Percentiles rank a stretch among this genome's conserved stretches.
phyloP scores from a whole-genome alignment of 2,329 filamentous ascomycete species.

The Trichoderma afroharzianum region DNA sequence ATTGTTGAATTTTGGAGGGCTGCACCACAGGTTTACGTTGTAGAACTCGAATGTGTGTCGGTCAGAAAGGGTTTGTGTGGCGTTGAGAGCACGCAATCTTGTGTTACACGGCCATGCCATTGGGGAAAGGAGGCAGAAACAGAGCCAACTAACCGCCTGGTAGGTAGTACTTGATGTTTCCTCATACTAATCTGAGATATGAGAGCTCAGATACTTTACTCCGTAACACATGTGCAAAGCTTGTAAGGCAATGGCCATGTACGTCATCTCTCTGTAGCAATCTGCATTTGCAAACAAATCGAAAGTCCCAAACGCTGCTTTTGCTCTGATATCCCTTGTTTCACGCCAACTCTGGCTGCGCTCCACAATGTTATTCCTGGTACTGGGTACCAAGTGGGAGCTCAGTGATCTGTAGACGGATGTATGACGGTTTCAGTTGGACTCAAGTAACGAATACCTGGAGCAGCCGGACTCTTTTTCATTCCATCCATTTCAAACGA shows the following conservation, averaged over 20 bases:
- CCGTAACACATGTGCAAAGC: background rate
- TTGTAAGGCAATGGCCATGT: background rate
- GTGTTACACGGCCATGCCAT: background rate
- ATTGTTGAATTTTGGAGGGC: background rate
- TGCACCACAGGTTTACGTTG: background rate
- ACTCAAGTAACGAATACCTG: background rate
- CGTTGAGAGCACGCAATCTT: background rate
- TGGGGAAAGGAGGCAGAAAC: background rate
- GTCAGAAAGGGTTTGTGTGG: background rate
- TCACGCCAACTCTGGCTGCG: background rate
- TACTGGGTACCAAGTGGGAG: background rate
- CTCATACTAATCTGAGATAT: background rate
- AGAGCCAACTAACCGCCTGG: background rate
- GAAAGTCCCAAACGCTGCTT: background rate
- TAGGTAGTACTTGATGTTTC: background rate
- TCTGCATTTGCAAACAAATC: background rate
- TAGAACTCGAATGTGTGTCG: background rate
- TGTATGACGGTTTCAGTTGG: background rate
- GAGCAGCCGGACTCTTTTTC: background rate
- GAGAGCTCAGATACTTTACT: background rate
- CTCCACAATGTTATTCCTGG: background rate
- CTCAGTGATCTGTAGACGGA: background rate
- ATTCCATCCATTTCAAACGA: background rate
- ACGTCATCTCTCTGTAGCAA: conserved; percentile 1
- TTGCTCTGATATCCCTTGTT: background rate